These are phyloP conservation scores for Xanthoconium stramineum DNA, from an alignment of 768 basidiomycete genomes.

Conservation along the genomic window DNA sequence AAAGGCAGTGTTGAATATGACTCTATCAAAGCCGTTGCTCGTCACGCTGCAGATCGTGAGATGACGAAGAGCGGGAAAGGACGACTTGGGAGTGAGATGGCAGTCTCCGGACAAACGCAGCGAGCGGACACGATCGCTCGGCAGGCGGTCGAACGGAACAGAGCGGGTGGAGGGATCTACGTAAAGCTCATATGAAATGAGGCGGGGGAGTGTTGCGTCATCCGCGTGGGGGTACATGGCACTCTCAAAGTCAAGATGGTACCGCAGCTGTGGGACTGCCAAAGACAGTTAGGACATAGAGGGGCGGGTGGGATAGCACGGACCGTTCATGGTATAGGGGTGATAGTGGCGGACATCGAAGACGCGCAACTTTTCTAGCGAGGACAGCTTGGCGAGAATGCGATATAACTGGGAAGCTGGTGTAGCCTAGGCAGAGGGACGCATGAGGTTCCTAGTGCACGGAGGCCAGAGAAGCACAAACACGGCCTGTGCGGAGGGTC, in stretches of 20 bases:
- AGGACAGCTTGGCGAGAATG: conserved; percentile 28
- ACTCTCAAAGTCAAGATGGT: conserved; percentile 34
- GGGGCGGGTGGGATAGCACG: background rate
- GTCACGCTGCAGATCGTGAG: conserved; percentile 33
- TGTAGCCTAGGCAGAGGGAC: conserved; percentile 1
- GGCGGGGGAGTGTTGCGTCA: conserved; percentile 3
- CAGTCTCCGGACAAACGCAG: conserved; percentile 38
- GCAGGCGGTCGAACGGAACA: conserved; percentile 29
- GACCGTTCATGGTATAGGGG: conserved; percentile 17
- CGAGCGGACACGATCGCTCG: conserved; percentile 20
- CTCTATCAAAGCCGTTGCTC: conserved; percentile 35
- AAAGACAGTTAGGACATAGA: conserved; percentile 1
- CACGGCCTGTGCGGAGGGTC: conserved; percentile 11
- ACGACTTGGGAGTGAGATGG: conserved; percentile 12
- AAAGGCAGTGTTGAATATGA: conserved; percentile 27
- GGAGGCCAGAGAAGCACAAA: conserved; percentile 15
- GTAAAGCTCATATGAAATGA: conserved; percentile 33
- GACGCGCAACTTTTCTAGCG: conserved; percentile 31
- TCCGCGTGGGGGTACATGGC: conserved; percentile 33
- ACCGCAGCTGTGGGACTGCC: conserved; percentile 20
- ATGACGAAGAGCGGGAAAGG: conserved; percentile 21
- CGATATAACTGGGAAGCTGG: conserved; percentile 34
- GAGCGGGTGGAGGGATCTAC: conserved; percentile 30
- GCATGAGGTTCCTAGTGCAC: conserved; percentile 3
- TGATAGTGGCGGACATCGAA: conserved; percentile 29